Base-by-base conservation (phyloP, 257 asterid species). In the Solanum chaucha region DNA sequence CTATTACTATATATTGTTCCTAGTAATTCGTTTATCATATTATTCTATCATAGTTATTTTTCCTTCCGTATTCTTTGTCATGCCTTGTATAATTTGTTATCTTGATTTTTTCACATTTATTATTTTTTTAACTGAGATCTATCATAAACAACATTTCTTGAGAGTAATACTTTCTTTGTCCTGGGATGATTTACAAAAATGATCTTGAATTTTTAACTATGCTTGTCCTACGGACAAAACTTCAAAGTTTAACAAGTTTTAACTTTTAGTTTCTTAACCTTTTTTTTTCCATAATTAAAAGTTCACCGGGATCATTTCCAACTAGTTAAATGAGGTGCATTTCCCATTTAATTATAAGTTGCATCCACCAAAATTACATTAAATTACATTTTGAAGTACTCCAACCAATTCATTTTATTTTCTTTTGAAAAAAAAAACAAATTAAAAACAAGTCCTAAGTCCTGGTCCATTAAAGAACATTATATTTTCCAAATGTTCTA, bases 51-150 rank as follows among this genome's bases (percentile, higher is more conserved):
- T n/a, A 61, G 3, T n/a, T 10, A n/a, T 61, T 22, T 2, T 61
- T 61, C 3, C 6, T 9, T 61, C 1, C 2, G 1, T 10, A 22
- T 10, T n/a, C 0, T 10, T 61, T 61, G 0, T n/a, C 7, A n/a
- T n/a, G 28, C 3, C 2, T 22, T 61, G 3, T n/a, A 11, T 61
- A 59, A 55, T 20, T 59, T 51, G 5, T 8, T 59, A 1, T 59
- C 26, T 19, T 59, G 10, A 51, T 51, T 51, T 15, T 2, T 48
- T 48, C 20, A 48, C 6, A 2, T 14, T 6, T 4, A 14, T 55
- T 55, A 55, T 6, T 51, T 6, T 55, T 55, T 3, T 9, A 55
- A 8, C 1, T 1, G 7, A 3, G 9, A 2, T 55, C 4, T 55
- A 55, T 17, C 4, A 17, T 1, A 55, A 55, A 55, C 0, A 55